These are phyloP conservation scores for Russula vinacea DNA, from an alignment of 768 basidiomycete species.

Conservation along the genomic window DNA sequence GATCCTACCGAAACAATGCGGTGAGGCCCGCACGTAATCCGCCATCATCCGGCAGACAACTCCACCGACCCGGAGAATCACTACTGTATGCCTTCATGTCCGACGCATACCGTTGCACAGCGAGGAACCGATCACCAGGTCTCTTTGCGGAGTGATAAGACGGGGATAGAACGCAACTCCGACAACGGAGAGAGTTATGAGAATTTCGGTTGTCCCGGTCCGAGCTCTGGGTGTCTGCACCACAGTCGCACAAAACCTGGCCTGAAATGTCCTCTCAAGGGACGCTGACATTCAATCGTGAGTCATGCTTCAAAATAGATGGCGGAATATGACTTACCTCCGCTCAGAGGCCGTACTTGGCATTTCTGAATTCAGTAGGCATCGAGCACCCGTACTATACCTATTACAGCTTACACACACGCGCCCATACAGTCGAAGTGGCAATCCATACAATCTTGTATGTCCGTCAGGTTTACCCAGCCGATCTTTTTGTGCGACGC, in stretches of 20 bases:
- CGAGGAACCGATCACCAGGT: background rate
- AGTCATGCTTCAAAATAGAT: conserved; percentile 16
- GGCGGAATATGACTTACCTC: conserved; percentile 32
- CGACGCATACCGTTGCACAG: background rate
- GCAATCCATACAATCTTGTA: conserved; percentile 91
- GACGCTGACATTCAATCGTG: conserved; percentile 38
- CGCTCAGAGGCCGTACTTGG: conserved; percentile 54
- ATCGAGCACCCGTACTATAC: background rate
- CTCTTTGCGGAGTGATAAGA: background rate
- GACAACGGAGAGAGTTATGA: background rate
- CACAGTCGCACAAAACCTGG: background rate
- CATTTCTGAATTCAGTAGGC: conserved; percentile 68
- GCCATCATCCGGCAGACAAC: background rate
- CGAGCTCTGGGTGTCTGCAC: background rate
- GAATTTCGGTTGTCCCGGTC: conserved; percentile 14
- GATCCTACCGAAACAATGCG: too few species aligned
- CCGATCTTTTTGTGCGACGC: conserved; percentile 79
- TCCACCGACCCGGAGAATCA: background rate
- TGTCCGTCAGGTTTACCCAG: conserved; percentile 85
- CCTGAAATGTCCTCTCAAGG: conserved; percentile 19
- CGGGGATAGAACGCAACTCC: background rate
- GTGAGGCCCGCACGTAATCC: background rate
- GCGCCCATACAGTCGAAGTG: conserved; percentile 68
- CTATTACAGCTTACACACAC: background rate
- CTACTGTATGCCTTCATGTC: too few species aligned